These are phyloP conservation scores for Russula olivacea DNA, from an alignment of 768 basidiomycete species.

Conservation along the genomic window DNA sequence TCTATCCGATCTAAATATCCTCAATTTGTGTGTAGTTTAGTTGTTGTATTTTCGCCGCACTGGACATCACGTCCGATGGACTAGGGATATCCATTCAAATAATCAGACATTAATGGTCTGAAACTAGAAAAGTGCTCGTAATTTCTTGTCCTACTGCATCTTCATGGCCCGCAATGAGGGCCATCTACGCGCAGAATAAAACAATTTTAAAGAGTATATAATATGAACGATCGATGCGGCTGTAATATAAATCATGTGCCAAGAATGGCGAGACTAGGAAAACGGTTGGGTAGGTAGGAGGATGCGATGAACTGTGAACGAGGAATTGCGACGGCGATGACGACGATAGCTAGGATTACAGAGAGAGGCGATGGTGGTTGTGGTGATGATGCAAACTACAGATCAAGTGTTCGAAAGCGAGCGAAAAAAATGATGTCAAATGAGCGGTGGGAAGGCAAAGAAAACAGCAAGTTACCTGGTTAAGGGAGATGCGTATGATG, in stretches of 20 bases:
- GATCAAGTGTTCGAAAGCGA: not conserved
- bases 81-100: not conserved
- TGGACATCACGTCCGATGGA: not conserved
- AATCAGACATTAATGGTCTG: not conserved
- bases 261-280: not conserved
- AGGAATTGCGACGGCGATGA: not conserved
- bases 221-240: constrained; percentile 6
- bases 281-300: not conserved
- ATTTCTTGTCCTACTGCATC: not conserved
- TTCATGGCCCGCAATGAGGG: not conserved
- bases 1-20: not conserved
- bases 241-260: constrained; percentile 6
- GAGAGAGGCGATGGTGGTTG: not conserved
- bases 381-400: not conserved
- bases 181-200: not conserved
- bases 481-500: not conserved
- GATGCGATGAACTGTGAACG: not conserved
- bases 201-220: not conserved
- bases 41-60: not conserved
- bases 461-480: constrained; percentile 6
- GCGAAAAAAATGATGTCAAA: not conserved
- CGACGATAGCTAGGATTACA: constrained; percentile 1
- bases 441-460: constrained; percentile 6
- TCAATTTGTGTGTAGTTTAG: not conserved
- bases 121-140: not conserved